Conservation (phyloP, 2,329 filamentous ascomycete species). For the Atkinsonella texensis region DNA sequence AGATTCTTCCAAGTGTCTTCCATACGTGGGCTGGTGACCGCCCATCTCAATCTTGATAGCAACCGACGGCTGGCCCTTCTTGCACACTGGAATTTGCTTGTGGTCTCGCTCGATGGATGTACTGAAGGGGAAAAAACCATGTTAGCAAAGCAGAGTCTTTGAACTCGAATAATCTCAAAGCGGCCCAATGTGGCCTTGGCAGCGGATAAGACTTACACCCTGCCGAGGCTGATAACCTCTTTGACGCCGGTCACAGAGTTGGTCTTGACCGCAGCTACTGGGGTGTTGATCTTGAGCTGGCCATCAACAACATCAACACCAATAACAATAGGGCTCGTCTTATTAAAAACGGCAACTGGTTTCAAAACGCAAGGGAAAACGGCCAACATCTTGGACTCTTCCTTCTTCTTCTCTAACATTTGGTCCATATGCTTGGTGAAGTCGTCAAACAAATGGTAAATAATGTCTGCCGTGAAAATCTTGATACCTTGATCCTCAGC, state of each 20-base stretch:
- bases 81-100: constrained; percentile 85
- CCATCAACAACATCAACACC: constrained; percentile 95
- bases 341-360: constrained; percentile 94
- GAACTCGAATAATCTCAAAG: neutral
- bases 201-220: constrained; percentile 63
- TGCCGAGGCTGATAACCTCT: constrained; percentile 73
- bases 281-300: constrained; percentile 73
- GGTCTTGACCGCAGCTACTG: constrained; percentile 74
- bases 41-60: constrained; percentile 96
- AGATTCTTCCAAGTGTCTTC: constrained; percentile 85
- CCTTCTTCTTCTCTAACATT: constrained; percentile 82
- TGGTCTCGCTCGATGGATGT: constrained; percentile 95
- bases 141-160: neutral
- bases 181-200: neutral
- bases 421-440: constrained; percentile 93
- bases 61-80: constrained; percentile 93
- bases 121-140: constrained; percentile 30
- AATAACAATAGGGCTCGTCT: constrained; percentile 88
- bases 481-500: constrained; percentile 92
- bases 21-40: constrained; percentile 82
- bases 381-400: constrained; percentile 87
- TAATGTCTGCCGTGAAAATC: constrained; percentile 97
- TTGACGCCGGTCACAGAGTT: constrained; percentile 70
- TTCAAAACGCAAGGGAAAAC: constrained; percentile 93
- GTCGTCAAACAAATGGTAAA: constrained; percentile 94